Percentiles rank a stretch among this genome's conserved stretches.
These are phyloP conservation scores for Tylopilus rubrobrunneus DNA, from an alignment of 768 basidiomycete genomes.

Conservation along the genomic window DNA sequence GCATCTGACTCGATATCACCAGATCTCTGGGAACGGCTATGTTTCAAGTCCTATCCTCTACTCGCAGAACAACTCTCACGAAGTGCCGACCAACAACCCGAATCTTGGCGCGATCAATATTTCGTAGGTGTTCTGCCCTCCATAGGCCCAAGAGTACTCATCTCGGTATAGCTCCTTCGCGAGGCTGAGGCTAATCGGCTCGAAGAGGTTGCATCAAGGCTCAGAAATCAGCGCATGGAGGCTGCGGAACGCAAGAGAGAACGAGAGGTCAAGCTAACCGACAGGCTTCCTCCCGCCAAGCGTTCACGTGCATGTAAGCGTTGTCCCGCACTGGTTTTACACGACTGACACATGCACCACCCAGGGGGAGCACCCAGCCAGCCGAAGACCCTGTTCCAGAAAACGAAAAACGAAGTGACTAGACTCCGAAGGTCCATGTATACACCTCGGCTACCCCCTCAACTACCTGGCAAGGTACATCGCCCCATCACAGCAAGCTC, in stretches of 20 bases:
- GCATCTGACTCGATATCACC: slow-evolving; percentile 9
- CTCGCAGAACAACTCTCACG: slow-evolving; percentile 45
- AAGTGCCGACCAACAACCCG: slow-evolving; percentile 41
- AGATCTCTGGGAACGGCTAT: slow-evolving; percentile 70
- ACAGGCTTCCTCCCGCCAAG: slow-evolving; percentile 63
- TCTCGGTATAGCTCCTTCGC: slow-evolving; percentile 43
- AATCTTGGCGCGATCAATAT: slow-evolving; percentile 67
- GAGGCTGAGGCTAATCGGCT: slow-evolving; percentile 60
- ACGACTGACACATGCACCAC: slow-evolving; percentile 11
- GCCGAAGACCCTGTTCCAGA: slow-evolving; percentile 74
- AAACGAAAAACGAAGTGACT: slow-evolving; percentile 66
- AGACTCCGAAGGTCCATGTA: slow-evolving; percentile 64
- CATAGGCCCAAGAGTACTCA: background rate
- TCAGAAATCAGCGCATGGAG: slow-evolving; percentile 64
- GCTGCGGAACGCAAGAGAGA: slow-evolving; percentile 75
- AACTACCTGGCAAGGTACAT: slow-evolving; percentile 46
- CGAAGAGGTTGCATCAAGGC: slow-evolving; percentile 56
- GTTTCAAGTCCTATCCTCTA: slow-evolving; percentile 56
- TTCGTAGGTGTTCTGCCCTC: slow-evolving; percentile 44
- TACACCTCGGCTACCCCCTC: slow-evolving; percentile 48
- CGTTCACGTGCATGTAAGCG: slow-evolving; percentile 58
- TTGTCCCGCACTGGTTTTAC: background rate
- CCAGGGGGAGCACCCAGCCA: slow-evolving; percentile 38
- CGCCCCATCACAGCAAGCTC: slow-evolving; percentile 35
- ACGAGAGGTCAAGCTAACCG: slow-evolving; percentile 71